Conservation (phyloP, 345 rosid genomes). For the Mercurialis annua region DNA sequence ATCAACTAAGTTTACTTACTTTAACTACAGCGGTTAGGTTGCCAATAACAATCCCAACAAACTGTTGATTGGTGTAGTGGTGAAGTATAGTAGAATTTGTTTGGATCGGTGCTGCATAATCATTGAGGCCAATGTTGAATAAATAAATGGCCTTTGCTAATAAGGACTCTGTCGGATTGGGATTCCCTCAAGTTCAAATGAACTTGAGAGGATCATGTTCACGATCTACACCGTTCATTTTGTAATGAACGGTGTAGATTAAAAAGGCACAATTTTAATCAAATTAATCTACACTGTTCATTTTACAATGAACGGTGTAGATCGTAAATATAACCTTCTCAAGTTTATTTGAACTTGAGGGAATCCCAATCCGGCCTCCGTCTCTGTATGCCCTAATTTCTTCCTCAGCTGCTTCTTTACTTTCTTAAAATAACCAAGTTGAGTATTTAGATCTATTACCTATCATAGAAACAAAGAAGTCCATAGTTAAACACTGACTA, state of each 20-base stretch:
- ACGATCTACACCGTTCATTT: too few relatives aligned
- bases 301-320: too few relatives aligned
- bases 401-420: slow-evolving; percentile 16
- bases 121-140: slow-evolving; percentile 2
- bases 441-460: slow-evolving; percentile 24
- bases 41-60: slow-evolving; percentile 27
- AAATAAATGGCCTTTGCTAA: not conserved
- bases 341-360: too few relatives aligned
- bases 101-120: not conserved
- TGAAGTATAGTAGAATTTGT: not conserved
- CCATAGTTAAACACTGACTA: too few relatives aligned
- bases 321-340: too few relatives aligned
- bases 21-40: slow-evolving; percentile 22
- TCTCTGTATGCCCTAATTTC: slow-evolving; percentile 13
- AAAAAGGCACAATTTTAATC: too few relatives aligned
- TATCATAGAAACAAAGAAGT: not conserved
- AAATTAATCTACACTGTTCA: too few relatives aligned
- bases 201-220: too few relatives aligned
- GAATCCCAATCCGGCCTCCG: too few relatives aligned
- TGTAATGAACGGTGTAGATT: too few relatives aligned
- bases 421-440: slow-evolving; percentile 16
- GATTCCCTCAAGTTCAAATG: too few relatives aligned
- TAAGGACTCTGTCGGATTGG: not conserved
- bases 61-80: not conserved
- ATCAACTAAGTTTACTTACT: slow-evolving; percentile 17